Percentiles rank a stretch among this genome's conserved stretches.
Evolutionary conservation across 106 monocot genomes (phyloP).

Genomic region (Allium fistulosum): DNA sequence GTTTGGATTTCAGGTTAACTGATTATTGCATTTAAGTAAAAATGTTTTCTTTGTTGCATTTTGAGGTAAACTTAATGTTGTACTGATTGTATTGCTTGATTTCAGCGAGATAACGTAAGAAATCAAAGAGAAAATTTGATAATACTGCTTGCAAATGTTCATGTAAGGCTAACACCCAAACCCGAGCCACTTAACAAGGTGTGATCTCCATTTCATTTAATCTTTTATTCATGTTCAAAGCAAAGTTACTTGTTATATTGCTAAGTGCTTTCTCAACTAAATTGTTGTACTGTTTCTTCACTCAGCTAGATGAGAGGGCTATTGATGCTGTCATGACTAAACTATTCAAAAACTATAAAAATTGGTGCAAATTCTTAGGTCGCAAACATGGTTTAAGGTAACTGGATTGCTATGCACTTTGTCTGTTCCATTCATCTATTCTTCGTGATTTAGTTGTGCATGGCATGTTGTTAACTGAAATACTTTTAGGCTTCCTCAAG

Average conservation of each 20-base stretch:
- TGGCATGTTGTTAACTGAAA: constrained; percentile 4
- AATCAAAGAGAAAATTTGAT: constrained; percentile 97
- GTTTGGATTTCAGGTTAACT: constrained; percentile 92
- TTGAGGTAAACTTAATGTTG: background rate
- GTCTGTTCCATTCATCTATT: constrained; percentile 1
- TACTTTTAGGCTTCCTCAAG: constrained; percentile 61
- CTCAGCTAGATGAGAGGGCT: constrained; percentile 91
- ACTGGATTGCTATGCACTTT: background rate
- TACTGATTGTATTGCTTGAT: constrained; percentile 5
- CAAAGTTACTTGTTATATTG: no score
- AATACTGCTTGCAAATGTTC: constrained; percentile 76
- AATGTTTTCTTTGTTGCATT: constrained; percentile 1
- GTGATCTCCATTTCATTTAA: background rate
- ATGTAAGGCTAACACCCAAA: constrained; percentile 76
- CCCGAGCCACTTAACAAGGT: constrained; percentile 95
- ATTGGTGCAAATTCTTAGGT: constrained; percentile 96
- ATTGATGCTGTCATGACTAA: constrained; percentile 83
- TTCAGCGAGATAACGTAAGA: constrained; percentile 75
- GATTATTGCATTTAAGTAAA: no score
- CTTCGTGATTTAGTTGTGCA: background rate
- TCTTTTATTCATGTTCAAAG: no score
- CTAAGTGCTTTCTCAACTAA: background rate
- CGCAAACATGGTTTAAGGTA: constrained; percentile 89
- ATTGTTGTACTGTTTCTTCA: background rate
- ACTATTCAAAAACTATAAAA: constrained; percentile 87